Evolutionary conservation across 2,329 filamentous ascomycete species (phyloP).

Genomic region (Fusarium solani-melongenae): DNA sequence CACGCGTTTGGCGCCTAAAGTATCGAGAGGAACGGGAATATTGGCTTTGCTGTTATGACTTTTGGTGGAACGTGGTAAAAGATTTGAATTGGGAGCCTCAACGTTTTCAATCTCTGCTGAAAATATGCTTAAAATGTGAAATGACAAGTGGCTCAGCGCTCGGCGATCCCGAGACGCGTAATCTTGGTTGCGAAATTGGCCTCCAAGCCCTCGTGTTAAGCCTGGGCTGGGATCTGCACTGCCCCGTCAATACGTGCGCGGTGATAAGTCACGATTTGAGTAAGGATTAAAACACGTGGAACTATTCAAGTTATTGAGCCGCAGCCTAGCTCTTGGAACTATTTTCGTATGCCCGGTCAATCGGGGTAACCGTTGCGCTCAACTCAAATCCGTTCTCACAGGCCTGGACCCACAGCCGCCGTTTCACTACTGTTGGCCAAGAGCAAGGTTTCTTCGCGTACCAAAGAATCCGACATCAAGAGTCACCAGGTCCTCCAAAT

Average conservation of each 20-base stretch:
- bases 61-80: too few relatives aligned
- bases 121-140: constrained; percentile 1
- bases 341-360: neutral
- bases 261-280: neutral
- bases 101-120: neutral
- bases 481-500: constrained; percentile 32
- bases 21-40: neutral
- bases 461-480: neutral
- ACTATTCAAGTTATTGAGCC: neutral
- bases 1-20: neutral
- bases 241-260: neutral
- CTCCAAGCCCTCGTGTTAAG: neutral
- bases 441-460: neutral
- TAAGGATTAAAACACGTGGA: neutral
- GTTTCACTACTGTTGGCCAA: neutral
- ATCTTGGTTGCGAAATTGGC: neutral
- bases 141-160: neutral
- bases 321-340: neutral
- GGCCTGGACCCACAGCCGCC: neutral
- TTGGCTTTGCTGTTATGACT: neutral
- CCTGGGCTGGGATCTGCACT: neutral
- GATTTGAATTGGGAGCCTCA: neutral
- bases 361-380: neutral
- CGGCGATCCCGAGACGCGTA: constrained; percentile 2
- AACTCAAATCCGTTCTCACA: neutral